Base-by-base conservation (phyloP, 2,329 filamentous ascomycete genomes). In the Microdochium paspali region DNA sequence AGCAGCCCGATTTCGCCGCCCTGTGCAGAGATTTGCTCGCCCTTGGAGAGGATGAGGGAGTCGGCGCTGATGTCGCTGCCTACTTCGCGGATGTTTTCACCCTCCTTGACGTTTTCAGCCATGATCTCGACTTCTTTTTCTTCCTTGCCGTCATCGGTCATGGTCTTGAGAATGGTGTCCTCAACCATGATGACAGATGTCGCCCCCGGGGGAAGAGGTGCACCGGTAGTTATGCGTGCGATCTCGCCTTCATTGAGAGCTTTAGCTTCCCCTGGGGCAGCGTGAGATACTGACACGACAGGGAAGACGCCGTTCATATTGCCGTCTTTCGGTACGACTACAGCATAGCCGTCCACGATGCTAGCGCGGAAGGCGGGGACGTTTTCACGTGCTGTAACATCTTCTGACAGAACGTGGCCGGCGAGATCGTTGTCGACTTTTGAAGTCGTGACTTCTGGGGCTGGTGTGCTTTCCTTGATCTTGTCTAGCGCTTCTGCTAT, bases 141-240 rank as follows among this genome's bases (percentile, higher is more conserved):
- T 66, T 98, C 93, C 45, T 74, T 75, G 0, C 83, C 87, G 55
- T 95, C 87, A 0, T 86, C 82, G 0, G 89, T 93, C 65, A 80
- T 81, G 2, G 79, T 82, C 50, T 78, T 80, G 4, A 98, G 71
- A 1, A 83, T 68, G 0, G 93, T 98, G 59, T 96, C 93, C 67
- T 98, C 93, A 1, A 98, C 93, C 89, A 94, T 97, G 44, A 96
- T 84, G 4, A 98, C 90, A 0, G 91, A 85, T 24, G 88, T 95
- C 2, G 93, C 89, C 1, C 90, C 89, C 0, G 83, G 82, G 1
- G 93, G 93, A 1, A 98, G 70, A 10, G 93, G 91, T 5, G 93
- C 93, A 0, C 93, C 93, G 0, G 93, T 98, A 0, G 93, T 98
- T 56, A 98, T 95, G 44, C 93, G 78, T 1, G 91, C 85, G 46